phyloP scores from a whole-genome alignment of 139 green algal species.

The Asterochloris erici region DNA sequence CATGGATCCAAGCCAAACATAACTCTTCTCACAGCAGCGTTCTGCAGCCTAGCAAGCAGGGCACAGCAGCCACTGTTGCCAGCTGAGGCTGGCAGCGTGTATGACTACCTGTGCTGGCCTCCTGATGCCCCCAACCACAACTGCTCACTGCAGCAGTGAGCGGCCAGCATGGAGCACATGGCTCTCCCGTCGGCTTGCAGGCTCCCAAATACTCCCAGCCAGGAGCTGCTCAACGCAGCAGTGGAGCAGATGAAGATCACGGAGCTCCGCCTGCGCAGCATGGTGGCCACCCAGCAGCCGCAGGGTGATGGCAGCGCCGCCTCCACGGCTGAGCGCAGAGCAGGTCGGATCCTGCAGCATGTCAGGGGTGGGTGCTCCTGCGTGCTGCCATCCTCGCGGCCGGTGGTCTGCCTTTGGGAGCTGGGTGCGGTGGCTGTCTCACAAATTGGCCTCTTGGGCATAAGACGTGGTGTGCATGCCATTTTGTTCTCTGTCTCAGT shows the following conservation, averaged over 20 bases:
- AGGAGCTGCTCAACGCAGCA: slow-evolving; percentile 68
- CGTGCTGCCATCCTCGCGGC: no score
- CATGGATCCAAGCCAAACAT: not conserved
- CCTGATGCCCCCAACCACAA: no score
- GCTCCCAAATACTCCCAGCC: slow-evolving; percentile 52
- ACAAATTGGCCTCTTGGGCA: no score
- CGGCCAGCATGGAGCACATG: no score
- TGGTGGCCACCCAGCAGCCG: slow-evolving; percentile 29
- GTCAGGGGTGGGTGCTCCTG: slow-evolving; percentile 21
- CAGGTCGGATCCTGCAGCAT: slow-evolving; percentile 48
- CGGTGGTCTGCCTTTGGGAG: no score
- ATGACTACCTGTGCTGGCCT: no score
- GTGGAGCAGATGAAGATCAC: slow-evolving; percentile 96
- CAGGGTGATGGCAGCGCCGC: not conserved
- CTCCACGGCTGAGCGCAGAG: slow-evolving; percentile 29
- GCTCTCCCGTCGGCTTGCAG: slow-evolving; percentile 18
- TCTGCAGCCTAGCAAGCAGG: not conserved
- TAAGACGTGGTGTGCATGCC: no score
- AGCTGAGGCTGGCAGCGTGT: not conserved
- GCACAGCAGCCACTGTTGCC: not conserved
- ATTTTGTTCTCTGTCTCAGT: no score
- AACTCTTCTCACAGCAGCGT: not conserved
- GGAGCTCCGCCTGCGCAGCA: slow-evolving; percentile 73
- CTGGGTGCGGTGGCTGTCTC: no score
- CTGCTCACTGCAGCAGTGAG: no score